These are phyloP conservation scores for Saccharomycopsis sp. DNA, from an alignment of 805 yeast species.

Conservation along the genomic window DNA sequence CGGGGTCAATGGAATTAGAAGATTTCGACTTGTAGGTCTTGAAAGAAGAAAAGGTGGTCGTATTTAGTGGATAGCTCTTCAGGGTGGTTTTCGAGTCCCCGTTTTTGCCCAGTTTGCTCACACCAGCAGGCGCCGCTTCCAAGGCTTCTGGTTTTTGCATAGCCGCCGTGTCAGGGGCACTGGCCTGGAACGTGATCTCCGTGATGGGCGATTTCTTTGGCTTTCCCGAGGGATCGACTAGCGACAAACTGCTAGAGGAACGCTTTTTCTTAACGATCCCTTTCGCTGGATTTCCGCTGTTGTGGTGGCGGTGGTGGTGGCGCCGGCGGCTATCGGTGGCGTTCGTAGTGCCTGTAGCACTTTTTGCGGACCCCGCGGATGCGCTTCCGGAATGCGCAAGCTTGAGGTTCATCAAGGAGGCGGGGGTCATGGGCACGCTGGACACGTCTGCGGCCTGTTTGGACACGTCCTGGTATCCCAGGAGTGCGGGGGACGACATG, in stretches of 20 bases:
- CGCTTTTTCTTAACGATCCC: conserved; percentile 15
- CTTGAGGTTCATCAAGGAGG: conserved; percentile 19
- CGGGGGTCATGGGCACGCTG: conserved; percentile 19
- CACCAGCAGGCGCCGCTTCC: no score
- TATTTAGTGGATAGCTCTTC: not conserved
- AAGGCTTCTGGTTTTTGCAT: no score
- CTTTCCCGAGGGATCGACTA: conserved; percentile 18
- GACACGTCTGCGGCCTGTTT: not conserved
- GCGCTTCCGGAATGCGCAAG: not conserved
- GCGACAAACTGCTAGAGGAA: conserved; percentile 24
- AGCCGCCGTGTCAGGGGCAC: no score
- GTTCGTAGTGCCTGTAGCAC: not conserved
- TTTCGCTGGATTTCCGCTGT: conserved; percentile 27
- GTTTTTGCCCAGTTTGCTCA: no score
- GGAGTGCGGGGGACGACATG: not conserved
- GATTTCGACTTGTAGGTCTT: conserved; percentile 19
- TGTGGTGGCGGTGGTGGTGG: not conserved
- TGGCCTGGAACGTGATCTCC: conserved; percentile 18
- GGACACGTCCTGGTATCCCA: not conserved
- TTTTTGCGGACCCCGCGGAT: not conserved
- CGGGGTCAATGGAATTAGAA: conserved; percentile 9
- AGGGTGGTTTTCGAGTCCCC: not conserved
- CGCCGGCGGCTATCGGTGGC: conserved; percentile 14
- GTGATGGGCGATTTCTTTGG: conserved; percentile 19
- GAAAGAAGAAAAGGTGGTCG: conserved; percentile 15